Conservation (phyloP, 352 stramenopile species). For the Globisporangium yorkense region DNA sequence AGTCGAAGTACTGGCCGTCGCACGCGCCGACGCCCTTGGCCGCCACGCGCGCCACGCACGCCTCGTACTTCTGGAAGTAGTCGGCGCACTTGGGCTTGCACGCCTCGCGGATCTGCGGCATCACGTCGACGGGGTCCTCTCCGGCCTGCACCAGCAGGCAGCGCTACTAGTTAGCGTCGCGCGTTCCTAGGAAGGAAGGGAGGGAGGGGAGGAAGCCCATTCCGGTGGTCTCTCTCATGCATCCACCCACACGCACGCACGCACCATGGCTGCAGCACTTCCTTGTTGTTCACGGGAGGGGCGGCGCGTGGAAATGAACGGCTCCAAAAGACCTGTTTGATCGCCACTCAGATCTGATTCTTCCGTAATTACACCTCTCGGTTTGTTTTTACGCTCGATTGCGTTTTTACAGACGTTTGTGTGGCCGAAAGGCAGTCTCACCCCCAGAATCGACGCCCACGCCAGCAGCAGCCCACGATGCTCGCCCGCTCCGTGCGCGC, state of each 20-base stretch:
- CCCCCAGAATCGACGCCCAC: not conserved
- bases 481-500: constrained; percentile 54
- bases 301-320: not conserved
- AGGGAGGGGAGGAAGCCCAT: not conserved
- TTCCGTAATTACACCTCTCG: not conserved
- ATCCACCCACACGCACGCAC: constrained; percentile 1
- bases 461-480: constrained; percentile 22
- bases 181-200: not conserved
- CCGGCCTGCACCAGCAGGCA: constrained; percentile 13
- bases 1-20: constrained; percentile 95
- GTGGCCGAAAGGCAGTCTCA: constrained; percentile 3
- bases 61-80: constrained; percentile 87
- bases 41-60: constrained; percentile 88
- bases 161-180: too few species aligned
- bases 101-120: constrained; percentile 89
- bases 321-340: not conserved
- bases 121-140: constrained; percentile 92
- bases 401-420: not conserved
- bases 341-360: too few species aligned
- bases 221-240: constrained; percentile 5
- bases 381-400: too few species aligned
- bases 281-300: too few species aligned
- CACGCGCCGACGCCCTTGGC: constrained; percentile 90
- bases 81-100: constrained; percentile 90
- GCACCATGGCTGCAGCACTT: constrained; percentile 15